Evolutionary conservation across 345 rosid genomes (phyloP).

Genomic region (Eucalyptus tenuipes): DNA sequence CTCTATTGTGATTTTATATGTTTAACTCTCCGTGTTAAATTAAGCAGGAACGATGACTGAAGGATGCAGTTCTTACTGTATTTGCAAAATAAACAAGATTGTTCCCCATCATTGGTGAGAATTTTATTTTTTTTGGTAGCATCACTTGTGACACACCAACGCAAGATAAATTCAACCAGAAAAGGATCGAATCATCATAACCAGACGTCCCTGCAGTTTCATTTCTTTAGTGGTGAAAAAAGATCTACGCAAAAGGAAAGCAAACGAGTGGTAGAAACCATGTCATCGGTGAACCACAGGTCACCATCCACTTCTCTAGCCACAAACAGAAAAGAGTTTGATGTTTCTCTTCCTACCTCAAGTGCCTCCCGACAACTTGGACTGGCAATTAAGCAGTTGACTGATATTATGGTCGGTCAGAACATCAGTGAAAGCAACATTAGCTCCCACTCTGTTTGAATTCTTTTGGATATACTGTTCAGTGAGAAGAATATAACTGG

Average conservation of each 20-base stretch:
- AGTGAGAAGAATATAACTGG: slow-evolving; percentile 18
- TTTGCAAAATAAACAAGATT: slow-evolving; percentile 83
- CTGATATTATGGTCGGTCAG: slow-evolving; percentile 30
- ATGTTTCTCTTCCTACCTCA: slow-evolving; percentile 21
- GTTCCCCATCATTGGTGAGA: slow-evolving; percentile 77
- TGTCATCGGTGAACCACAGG: slow-evolving; percentile 27
- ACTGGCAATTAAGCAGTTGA: slow-evolving; percentile 69
- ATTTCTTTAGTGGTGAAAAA: slow-evolving; percentile 53
- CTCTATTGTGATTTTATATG: background rate
- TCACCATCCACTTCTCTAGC: slow-evolving; percentile 34
- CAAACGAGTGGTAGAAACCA: slow-evolving; percentile 17
- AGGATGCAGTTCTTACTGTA: slow-evolving; percentile 56
- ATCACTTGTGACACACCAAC: background rate
- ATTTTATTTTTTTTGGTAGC: background rate
- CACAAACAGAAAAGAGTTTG: slow-evolving; percentile 22
- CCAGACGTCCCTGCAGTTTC: slow-evolving; percentile 26
- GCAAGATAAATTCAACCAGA: background rate
- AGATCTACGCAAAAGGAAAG: slow-evolving; percentile 33
- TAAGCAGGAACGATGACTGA: slow-evolving; percentile 75
- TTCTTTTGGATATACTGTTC: slow-evolving; percentile 49
- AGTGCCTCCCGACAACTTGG: slow-evolving; percentile 49
- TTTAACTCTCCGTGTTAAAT: background rate
- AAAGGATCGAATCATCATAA: background rate
- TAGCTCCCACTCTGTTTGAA: slow-evolving; percentile 36
- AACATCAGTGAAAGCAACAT: slow-evolving; percentile 26